Percentiles rank a stretch among this genome's conserved stretches.
Conservation (phyloP, 2,329 filamentous ascomycete species). For the Colletotrichum sp. region DNA sequence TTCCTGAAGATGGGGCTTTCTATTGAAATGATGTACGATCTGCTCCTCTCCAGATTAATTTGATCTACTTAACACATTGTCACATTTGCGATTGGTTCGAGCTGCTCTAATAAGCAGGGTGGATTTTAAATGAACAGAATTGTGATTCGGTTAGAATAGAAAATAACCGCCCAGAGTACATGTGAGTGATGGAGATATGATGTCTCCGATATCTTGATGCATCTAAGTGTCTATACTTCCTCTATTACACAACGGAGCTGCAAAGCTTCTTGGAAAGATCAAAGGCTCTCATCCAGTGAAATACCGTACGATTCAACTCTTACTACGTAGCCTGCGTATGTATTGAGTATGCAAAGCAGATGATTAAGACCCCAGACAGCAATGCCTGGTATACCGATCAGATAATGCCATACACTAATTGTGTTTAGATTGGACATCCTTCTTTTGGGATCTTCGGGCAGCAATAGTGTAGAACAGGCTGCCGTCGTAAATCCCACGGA, state of each 20-base stretch:
- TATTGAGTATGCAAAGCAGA: neutral
- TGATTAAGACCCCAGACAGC: neutral
- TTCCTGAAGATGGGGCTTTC: rapidly evolving
- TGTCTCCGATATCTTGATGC: neutral
- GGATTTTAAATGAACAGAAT: no score
- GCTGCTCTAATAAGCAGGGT: no score
- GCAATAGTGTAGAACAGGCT: conserved; percentile 15
- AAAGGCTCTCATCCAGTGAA: neutral
- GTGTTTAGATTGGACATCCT: neutral
- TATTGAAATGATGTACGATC: neutral
- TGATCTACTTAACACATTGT: no score
- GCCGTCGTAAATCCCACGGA: conserved; percentile 28
- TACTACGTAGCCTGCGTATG: neutral
- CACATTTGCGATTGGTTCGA: no score
- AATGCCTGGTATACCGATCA: neutral
- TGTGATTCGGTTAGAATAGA: no score
- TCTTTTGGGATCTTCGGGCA: neutral
- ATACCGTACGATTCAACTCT: neutral
- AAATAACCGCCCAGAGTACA: rapidly evolving
- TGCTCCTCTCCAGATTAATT: neutral
- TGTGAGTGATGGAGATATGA: neutral
- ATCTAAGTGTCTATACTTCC: rapidly evolving
- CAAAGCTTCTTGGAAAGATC: neutral
- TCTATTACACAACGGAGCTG: rapidly evolving
- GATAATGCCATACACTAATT: neutral